Conservation (phyloP, 2,329 filamentous ascomycete genomes). For the Fusarium subglutinans region DNA sequence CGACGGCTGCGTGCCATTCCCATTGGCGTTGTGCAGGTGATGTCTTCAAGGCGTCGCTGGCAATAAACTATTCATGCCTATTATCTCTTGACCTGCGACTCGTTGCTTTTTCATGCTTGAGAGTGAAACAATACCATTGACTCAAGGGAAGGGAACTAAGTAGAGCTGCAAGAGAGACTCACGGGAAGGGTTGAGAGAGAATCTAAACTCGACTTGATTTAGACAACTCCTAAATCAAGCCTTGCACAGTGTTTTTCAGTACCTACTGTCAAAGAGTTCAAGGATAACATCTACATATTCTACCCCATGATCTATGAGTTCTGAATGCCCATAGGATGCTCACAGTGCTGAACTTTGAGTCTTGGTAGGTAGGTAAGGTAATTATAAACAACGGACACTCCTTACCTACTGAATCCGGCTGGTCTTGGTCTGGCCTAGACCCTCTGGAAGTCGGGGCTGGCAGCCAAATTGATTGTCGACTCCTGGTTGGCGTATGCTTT, state of each 20-base stretch:
- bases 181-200: background rate
- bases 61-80: conserved; percentile 13
- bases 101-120: conserved; percentile 13
- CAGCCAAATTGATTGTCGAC: conserved; percentile 10
- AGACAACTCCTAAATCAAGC: background rate
- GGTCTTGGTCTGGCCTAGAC: conserved; percentile 25
- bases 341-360: conserved; percentile 15
- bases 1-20: conserved; percentile 20
- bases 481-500: conserved; percentile 29
- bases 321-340: background rate
- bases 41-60: conserved; percentile 1
- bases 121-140: conserved; percentile 14
- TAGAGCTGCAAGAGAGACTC: background rate
- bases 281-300: background rate
- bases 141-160: conserved; percentile 5
- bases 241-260: conserved; percentile 6
- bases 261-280: background rate
- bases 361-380: background rate
- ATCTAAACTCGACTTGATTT: conserved; percentile 2
- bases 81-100: conserved; percentile 6
- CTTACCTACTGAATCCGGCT: conserved; percentile 35
- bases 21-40: conserved; percentile 22
- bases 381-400: background rate
- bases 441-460: conserved; percentile 25
- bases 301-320: background rate